Percentiles rank a stretch among this genome's conserved stretches.
Conservation (phyloP, 2,329 filamentous ascomycete genomes). For the Pyrenochaeta sp. region DNA sequence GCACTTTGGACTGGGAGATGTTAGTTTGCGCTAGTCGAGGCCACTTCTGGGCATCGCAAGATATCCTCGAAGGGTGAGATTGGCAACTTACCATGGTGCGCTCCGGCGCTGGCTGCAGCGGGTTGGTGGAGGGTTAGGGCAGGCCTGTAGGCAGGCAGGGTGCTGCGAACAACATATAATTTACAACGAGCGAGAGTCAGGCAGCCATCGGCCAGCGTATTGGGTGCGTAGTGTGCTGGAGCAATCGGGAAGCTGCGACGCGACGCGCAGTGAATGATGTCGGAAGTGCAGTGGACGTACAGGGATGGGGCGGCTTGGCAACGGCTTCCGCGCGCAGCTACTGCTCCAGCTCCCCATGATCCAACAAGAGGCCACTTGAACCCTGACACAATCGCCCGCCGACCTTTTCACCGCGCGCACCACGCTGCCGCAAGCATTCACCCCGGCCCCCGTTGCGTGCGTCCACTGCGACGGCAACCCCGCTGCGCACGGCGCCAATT, state of each 20-base stretch:
- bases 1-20: conserved; percentile 40
- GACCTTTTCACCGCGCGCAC: conserved; percentile 11
- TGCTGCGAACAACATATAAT: conserved; percentile 15
- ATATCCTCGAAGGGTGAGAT: conserved; percentile 10
- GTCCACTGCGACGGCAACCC: conserved; percentile 8
- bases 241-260: conserved; percentile 10
- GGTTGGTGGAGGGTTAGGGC: conserved; percentile 9
- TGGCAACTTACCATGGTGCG: conserved; percentile 33
- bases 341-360: conserved; percentile 24
- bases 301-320: conserved; percentile 19
- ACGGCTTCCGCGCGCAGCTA: conserved; percentile 24
- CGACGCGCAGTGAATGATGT: conserved; percentile 20
- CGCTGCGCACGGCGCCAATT: conserved; percentile 32
- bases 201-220: conserved; percentile 7
- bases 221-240: background rate
- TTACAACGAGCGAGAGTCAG: conserved; percentile 5
- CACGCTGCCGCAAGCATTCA: conserved; percentile 16
- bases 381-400: conserved; percentile 22
- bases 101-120: no score
- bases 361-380: conserved; percentile 20
- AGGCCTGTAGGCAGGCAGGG: conserved; percentile 7
- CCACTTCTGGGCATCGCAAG: no score
- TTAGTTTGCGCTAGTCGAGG: conserved; percentile 11
- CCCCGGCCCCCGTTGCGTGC: conserved; percentile 13
- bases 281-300: no score